Evolutionary conservation across 495 filamentous ascomycete species (phyloP).

Genomic region (Lepraria neglecta): DNA sequence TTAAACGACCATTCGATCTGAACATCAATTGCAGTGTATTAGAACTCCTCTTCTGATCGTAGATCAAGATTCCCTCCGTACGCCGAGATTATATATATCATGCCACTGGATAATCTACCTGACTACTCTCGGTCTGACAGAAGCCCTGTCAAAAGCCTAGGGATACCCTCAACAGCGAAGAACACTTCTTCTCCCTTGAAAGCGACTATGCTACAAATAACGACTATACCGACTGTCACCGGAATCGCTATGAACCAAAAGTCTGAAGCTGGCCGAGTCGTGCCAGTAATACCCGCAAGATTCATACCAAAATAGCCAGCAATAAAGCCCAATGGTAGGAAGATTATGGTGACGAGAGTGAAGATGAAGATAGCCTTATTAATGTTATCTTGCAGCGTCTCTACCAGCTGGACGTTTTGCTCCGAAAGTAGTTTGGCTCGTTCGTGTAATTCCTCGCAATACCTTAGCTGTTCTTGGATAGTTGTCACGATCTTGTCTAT

Average conservation of each 20-base stretch:
- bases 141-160: not conserved
- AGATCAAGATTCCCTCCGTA: no score
- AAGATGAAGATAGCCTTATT: slow-evolving; percentile 32
- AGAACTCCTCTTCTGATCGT: no score
- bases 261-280: not conserved
- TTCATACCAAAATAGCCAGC: slow-evolving; percentile 34
- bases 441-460: slow-evolving; percentile 16
- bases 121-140: not conserved
- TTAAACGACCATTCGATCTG: no score
- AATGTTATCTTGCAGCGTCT: slow-evolving; percentile 23
- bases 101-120: not conserved
- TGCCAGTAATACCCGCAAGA: slow-evolving; percentile 19
- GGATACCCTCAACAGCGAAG: not conserved
- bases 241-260: slow-evolving; percentile 17
- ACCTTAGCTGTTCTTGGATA: slow-evolving; percentile 9
- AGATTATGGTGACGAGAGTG: slow-evolving; percentile 36
- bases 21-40: no score
- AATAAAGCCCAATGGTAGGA: slow-evolving; percentile 34
- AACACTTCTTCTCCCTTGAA: slow-evolving; percentile 14
- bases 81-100: no score
- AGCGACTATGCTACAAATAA: slow-evolving; percentile 5
- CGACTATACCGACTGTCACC: slow-evolving; percentile 13
- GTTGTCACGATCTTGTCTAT: slow-evolving; percentile 16
- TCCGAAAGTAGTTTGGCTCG: slow-evolving; percentile 12
- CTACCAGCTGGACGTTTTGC: slow-evolving; percentile 22